Evolutionary conservation across 164 flowering plant species (phyloP), one percentile per base, ranked within the genome.

Genomic region (Stephania yunnanensis): DNA sequence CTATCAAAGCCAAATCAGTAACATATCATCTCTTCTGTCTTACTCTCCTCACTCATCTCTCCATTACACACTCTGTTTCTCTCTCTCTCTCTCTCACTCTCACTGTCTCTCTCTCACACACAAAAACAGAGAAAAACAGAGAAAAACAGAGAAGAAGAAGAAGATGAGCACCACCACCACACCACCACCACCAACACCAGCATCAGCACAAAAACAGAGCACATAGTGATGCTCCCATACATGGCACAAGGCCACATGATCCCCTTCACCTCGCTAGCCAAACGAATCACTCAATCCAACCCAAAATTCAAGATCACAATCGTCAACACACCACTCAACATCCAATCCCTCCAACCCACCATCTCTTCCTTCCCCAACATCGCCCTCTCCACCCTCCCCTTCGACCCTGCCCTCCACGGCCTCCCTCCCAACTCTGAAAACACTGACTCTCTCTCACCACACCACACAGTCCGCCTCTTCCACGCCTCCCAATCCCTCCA

Each of bases 171-270:
- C 53, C 53, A 12, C 0, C 53, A 12, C 53, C 53, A 12, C 25
- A 12, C 1, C 53, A 12, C 53, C 53, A 12, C 25, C 11, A 48
- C 53, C 53, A 12, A 8, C 53, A 12, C 53, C 53, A 12, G 4
- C 11, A 48, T 0, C 10, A 6, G 7, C 50, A 46, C 50, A 46
- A 46, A 48, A 8, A 48, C 53, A 48, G 53, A 48, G 53, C 17
- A 69, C 13, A 45, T 69, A 6, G 71, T 69, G 71, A 36, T 69
- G 44, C 44, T 69, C 48, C 71, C 71, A 42, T 31, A 44, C 46
- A 69, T 69, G 71, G 71, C 71, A 10, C 71, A 69, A 69, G 71
- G 71, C 71, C 71, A 69, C 25, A 69, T 69, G 48, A 69, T 45
- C 20, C 71, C 71, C 13, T 69, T 69, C 48, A 46, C 44, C 42